A percentile compares a stretch with the other conserved stretches of the same genome.
Evolutionary conservation across 768 basidiomycete species (phyloP).

Genomic region (Tricholoma sp.): DNA sequence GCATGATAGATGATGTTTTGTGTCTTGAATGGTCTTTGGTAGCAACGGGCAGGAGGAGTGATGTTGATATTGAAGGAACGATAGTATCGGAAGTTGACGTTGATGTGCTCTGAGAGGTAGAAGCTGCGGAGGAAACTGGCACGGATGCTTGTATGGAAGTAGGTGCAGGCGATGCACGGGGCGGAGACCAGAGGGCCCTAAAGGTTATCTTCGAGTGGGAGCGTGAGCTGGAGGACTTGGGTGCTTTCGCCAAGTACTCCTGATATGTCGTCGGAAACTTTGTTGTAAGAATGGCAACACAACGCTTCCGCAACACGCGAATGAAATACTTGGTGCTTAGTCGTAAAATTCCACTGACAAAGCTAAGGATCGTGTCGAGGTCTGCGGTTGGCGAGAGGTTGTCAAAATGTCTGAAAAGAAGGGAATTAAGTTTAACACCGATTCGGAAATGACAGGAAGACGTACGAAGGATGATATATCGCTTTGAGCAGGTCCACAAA

Average conservation of each 20-base stretch:
- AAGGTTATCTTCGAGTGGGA: conserved; percentile 2
- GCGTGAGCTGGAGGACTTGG: conserved; percentile 6
- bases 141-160: neutral
- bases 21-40: conserved; percentile 18
- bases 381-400: conserved; percentile 28
- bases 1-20: conserved; percentile 37
- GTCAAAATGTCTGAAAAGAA: conserved; percentile 29
- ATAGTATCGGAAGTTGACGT: neutral
- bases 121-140: neutral
- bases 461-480: conserved; percentile 45
- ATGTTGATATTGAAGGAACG: neutral
- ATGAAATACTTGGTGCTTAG: conserved; percentile 63
- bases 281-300: conserved; percentile 40
- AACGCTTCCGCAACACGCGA: conserved; percentile 44
- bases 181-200: neutral
- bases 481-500: conserved; percentile 46
- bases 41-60: conserved; percentile 2
- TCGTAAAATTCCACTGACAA: conserved; percentile 51
- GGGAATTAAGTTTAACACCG: neutral
- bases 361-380: conserved; percentile 39
- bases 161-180: neutral
- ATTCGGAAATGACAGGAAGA: conserved; percentile 2
- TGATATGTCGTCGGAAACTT: conserved; percentile 36
- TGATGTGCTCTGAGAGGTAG: neutral
- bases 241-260: conserved; percentile 27